These are phyloP conservation scores for Ehretia macrophylla DNA, from an alignment of 257 asterid species.

Conservation along the genomic window DNA sequence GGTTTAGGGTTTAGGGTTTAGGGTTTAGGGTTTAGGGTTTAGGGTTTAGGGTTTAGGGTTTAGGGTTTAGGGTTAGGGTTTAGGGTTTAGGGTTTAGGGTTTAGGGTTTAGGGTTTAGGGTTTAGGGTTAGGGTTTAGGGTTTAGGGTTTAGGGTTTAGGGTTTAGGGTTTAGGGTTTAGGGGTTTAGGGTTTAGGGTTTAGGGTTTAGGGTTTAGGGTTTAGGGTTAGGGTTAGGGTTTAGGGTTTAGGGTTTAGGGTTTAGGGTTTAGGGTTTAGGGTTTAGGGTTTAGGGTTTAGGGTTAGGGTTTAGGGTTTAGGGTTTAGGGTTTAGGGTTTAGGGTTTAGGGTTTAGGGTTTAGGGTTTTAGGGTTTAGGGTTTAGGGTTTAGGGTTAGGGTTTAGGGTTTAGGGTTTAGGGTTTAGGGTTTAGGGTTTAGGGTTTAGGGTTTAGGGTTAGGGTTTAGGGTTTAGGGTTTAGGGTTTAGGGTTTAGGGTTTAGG, in stretches of 20 bases:
- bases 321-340: slow-evolving; percentile 4
- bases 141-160: neutral
- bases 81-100: neutral
- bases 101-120: neutral
- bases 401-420: slow-evolving; percentile 14
- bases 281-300: slow-evolving; percentile 6
- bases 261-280: slow-evolving; percentile 18
- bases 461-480: slow-evolving; percentile 15
- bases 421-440: slow-evolving; percentile 19
- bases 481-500: slow-evolving; percentile 5
- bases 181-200: slow-evolving; percentile 26
- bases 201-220: slow-evolving; percentile 18
- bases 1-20: neutral
- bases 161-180: slow-evolving; percentile 15
- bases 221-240: slow-evolving; percentile 19
- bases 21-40: slow-evolving; percentile 8
- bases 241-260: slow-evolving; percentile 21
- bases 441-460: slow-evolving; percentile 20
- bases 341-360: slow-evolving; percentile 1
- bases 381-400: slow-evolving; percentile 3
- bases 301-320: neutral
- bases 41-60: slow-evolving; percentile 17
- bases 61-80: neutral
- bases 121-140: too few species aligned
- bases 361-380: slow-evolving; percentile 4